These are phyloP conservation scores for Amborella trichopoda DNA, from an alignment of 164 flowering plant species.

Conservation along the genomic window DNA sequence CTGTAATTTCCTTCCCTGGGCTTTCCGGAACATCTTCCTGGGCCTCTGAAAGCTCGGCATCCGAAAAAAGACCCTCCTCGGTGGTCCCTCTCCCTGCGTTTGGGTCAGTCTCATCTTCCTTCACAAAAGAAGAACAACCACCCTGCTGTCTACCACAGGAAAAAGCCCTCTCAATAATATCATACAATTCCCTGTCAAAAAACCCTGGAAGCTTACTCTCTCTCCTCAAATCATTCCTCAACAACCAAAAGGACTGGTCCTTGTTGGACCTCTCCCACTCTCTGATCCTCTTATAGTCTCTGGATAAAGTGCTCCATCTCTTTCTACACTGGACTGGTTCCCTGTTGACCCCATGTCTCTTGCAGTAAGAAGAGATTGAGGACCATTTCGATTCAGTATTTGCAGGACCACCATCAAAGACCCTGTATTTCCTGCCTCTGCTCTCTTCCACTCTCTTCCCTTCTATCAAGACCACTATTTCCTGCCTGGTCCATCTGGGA, in stretches of 20 bases:
- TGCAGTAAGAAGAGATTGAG: constrained; percentile 1
- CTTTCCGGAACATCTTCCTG: not conserved
- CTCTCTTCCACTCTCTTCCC: not conserved
- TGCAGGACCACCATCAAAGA: not conserved
- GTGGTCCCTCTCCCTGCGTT: not conserved
- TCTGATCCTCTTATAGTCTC: constrained; percentile 1
- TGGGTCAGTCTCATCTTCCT: not conserved
- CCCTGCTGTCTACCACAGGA: not conserved
- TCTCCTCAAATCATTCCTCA: constrained; percentile 3
- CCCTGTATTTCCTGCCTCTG: not conserved
- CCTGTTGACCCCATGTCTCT: constrained; percentile 1
- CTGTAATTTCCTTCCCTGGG: not conserved
- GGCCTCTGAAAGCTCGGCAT: not conserved
- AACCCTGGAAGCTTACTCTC: not conserved
- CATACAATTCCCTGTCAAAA: constrained; percentile 2
- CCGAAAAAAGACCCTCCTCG: not conserved
- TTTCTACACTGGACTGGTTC: constrained; percentile 3
- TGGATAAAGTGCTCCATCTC: not conserved
- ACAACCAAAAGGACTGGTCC: not conserved
- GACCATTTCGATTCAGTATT: not conserved
- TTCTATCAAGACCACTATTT: constrained; percentile 1
- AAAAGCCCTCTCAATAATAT: not conserved
- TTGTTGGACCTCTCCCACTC: not conserved
- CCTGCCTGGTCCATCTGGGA: constrained; percentile 3
- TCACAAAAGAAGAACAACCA: not conserved